A percentile compares a stretch with the other conserved stretches of the same genome.
phyloP scores from a whole-genome alignment of 768 basidiomycete species.

The Hydnomerulius pinastri region DNA sequence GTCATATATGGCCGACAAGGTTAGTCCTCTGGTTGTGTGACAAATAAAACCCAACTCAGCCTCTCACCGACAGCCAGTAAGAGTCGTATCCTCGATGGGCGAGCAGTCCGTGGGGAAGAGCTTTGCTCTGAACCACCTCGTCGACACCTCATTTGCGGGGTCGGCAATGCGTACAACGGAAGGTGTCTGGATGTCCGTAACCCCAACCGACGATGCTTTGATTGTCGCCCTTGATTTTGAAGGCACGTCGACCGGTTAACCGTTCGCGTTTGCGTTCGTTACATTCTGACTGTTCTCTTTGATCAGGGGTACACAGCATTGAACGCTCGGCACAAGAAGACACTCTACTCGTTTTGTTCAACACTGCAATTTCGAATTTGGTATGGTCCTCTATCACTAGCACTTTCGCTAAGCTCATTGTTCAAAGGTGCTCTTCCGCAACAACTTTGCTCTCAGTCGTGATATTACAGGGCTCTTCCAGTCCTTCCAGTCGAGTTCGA shows the following conservation, averaged over 20 bases:
- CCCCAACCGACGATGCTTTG: constrained; percentile 49
- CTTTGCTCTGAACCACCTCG: constrained; percentile 51
- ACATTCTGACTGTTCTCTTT: neutral
- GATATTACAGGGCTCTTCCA: constrained; percentile 58
- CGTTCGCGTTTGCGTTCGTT: neutral
- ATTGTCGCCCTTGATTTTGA: constrained; percentile 62
- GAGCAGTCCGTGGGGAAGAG: too few species aligned
- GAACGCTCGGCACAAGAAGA: constrained; percentile 61
- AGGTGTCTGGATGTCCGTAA: constrained; percentile 64
- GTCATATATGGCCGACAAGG: constrained; percentile 56
- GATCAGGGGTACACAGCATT: constrained; percentile 52
- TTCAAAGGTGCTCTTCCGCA: constrained; percentile 55
- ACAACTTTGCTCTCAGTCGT: constrained; percentile 58
- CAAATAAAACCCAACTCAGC: too few species aligned
- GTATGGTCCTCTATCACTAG: constrained; percentile 32
- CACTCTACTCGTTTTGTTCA: constrained; percentile 58
- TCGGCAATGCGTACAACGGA: constrained; percentile 61
- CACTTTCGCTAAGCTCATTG: neutral
- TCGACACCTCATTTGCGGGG: constrained; percentile 59
- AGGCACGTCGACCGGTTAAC: constrained; percentile 35
- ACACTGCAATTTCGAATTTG: constrained; percentile 59
- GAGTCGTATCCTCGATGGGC: too few species aligned
- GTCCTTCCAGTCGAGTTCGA: constrained; percentile 53
- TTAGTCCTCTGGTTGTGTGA: too few species aligned
- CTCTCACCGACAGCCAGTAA: too few species aligned